Conservation (phyloP, 345 rosid genomes). For the Eucalyptus tenuipes region DNA sequence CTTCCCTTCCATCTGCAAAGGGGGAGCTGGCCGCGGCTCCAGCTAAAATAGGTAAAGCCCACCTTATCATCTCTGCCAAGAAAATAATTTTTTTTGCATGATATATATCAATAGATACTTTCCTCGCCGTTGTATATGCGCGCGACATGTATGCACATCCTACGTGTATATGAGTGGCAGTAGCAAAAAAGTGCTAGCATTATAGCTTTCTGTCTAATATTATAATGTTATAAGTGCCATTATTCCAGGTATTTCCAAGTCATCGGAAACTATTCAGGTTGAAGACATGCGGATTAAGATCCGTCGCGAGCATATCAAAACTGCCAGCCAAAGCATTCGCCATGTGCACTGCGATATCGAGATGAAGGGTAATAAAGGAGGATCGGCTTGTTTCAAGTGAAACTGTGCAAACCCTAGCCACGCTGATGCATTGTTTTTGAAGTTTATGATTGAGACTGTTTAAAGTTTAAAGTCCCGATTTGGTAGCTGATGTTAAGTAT, state of each 20-base stretch:
- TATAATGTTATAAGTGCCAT: not conserved
- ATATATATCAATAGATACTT: not conserved
- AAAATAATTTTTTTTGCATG: not conserved
- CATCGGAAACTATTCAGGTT: not conserved
- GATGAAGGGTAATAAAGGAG: not conserved
- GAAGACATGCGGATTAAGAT: not conserved
- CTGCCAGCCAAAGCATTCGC: not conserved
- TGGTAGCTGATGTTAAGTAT: not conserved
- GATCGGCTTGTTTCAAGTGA: not conserved
- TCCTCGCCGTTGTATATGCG: not conserved
- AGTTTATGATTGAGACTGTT: not conserved
- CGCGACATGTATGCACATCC: not conserved
- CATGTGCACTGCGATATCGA: not conserved
- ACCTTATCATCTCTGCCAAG: not conserved
- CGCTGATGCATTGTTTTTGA: not conserved
- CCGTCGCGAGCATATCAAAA: not conserved
- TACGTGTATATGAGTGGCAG: not conserved
- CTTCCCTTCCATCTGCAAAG: not conserved
- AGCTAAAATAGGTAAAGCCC: not conserved
- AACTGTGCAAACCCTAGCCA: not conserved
- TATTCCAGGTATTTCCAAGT: not conserved
- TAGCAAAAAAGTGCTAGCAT: not conserved
- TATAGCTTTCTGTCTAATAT: not conserved
- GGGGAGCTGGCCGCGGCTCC: not conserved
- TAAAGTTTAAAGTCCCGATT: not conserved